Conservation (phyloP, 257 asterid species). For the Solanum dulcamara region DNA sequence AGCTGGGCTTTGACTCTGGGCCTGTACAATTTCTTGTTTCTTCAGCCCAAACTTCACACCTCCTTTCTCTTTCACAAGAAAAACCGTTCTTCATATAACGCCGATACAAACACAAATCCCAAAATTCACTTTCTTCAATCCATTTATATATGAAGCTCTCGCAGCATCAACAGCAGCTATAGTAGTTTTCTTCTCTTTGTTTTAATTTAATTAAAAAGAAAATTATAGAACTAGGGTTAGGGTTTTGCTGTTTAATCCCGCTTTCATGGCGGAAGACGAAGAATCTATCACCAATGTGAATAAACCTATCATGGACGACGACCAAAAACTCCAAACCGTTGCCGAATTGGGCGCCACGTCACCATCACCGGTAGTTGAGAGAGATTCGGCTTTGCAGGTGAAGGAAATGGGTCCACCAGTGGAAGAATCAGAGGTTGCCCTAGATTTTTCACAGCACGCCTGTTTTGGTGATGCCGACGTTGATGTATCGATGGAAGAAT, state of each 20-base stretch:
- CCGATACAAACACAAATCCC: neutral
- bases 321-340: neutral
- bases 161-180: neutral
- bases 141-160: neutral
- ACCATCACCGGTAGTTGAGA: neutral
- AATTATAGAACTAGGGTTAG: neutral
- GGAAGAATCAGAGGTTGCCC: neutral
- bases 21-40: neutral
- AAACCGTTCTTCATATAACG: neutral
- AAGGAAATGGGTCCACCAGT: neutral
- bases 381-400: neutral
- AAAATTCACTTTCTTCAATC: neutral
- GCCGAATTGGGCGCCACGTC: neutral
- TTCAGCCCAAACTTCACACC: neutral
- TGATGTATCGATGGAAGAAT: neutral
- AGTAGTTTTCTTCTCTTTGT: neutral
- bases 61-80: neutral
- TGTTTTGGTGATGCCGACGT: neutral
- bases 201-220: neutral
- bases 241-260: neutral
- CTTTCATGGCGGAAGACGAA: neutral
- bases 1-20: neutral
- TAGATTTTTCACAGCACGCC: neutral
- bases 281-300: neutral
- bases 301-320: neutral